A percentile compares a stretch with the other conserved stretches of the same genome.
Conservation (phyloP, 2,329 filamentous ascomycete species). For the Penicillium crustosum region DNA sequence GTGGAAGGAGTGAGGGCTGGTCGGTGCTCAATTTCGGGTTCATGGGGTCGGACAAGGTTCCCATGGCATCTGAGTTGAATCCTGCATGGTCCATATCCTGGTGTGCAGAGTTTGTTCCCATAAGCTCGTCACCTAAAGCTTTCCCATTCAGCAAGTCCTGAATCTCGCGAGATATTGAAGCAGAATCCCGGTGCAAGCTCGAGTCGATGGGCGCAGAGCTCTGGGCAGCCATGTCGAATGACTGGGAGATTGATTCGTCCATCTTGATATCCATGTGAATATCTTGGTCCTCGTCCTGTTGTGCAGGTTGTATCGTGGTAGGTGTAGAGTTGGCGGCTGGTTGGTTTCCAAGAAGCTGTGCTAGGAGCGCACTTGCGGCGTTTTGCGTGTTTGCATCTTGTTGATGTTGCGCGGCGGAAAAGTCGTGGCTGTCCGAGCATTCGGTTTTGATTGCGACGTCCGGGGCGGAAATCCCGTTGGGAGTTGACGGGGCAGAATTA, state of each 20-base stretch:
- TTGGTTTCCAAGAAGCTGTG: slow-evolving; percentile 43
- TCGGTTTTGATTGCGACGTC: slow-evolving; percentile 35
- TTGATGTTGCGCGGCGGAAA: slow-evolving; percentile 26
- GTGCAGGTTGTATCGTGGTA: slow-evolving; percentile 18
- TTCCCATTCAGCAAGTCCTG: slow-evolving; percentile 21
- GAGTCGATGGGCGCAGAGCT: slow-evolving; percentile 6
- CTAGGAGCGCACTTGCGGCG: slow-evolving; percentile 43
- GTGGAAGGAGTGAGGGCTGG: slow-evolving; percentile 36
- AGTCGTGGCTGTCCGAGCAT: slow-evolving; percentile 25
- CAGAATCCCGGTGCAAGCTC: slow-evolving; percentile 11
- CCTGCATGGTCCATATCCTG: slow-evolving; percentile 8
- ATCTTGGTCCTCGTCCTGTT: slow-evolving; percentile 17
- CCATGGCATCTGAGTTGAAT: slow-evolving; percentile 26
- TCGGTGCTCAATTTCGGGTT: slow-evolving; percentile 33
- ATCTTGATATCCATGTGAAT: slow-evolving; percentile 14
- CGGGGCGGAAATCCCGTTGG: slow-evolving; percentile 33
- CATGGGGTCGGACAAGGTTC: slow-evolving; percentile 36
- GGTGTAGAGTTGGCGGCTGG: slow-evolving; percentile 21
- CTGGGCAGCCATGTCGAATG: slow-evolving; percentile 11
- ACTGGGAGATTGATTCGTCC: slow-evolving; percentile 12
- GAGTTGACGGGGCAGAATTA: slow-evolving; percentile 37
- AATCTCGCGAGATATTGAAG: slow-evolving; percentile 17
- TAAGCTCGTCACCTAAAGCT: slow-evolving; percentile 18
- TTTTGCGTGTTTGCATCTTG: slow-evolving; percentile 40
- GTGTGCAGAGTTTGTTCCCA: slow-evolving; percentile 11